Evolutionary conservation across 202 grass and related monocot species (phyloP).

Genomic region (Panicum hallii): DNA sequence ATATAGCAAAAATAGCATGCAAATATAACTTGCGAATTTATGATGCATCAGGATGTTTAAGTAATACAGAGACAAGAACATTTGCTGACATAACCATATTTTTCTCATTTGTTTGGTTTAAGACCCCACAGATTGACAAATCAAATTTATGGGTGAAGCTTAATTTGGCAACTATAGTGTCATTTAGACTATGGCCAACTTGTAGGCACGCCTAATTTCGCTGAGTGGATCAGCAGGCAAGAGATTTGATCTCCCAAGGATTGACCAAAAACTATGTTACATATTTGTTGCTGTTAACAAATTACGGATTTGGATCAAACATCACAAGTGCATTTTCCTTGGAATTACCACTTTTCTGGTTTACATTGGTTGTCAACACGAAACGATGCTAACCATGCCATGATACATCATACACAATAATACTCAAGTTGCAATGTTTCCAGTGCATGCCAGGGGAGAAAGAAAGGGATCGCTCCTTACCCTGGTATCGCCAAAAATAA

Average conservation of each 20-base stretch:
- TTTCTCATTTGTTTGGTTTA: not conserved
- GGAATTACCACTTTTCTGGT: not conserved
- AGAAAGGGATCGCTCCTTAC: slow-evolving; percentile 51
- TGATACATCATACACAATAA: not conserved
- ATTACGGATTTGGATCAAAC: not conserved
- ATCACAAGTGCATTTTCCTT: too few relatives aligned
- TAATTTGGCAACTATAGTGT: not conserved
- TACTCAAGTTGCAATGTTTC: not conserved
- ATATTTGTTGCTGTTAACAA: not conserved
- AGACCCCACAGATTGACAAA: not conserved
- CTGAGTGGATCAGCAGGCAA: not conserved
- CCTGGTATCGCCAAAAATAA: slow-evolving; percentile 98
- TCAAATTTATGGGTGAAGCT: not conserved
- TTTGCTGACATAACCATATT: not conserved
- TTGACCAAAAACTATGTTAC: not conserved
- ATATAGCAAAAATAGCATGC: slow-evolving; percentile 15
- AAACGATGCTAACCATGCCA: not conserved
- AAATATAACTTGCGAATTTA: slow-evolving; percentile 26
- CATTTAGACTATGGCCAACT: not conserved
- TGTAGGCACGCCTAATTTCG: not conserved
- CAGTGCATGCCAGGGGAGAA: not conserved
- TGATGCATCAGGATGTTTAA: not conserved
- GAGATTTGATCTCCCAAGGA: not conserved
- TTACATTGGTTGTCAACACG: not conserved
- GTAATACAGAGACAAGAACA: not conserved